Base-by-base conservation (phyloP, 1,139 yeast species). In the Saccharomyces hybrid region DNA sequence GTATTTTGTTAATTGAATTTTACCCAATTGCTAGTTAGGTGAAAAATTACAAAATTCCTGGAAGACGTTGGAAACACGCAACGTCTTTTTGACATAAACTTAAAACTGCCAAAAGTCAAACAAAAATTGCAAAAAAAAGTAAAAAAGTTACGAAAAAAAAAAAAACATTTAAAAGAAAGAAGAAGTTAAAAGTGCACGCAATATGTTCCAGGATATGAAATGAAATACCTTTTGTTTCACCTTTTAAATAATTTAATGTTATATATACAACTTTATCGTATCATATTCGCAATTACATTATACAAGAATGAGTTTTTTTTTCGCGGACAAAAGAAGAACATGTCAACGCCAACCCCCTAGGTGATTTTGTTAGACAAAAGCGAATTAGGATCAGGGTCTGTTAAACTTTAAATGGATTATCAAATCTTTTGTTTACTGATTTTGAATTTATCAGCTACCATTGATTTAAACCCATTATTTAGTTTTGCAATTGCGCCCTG, bases 1-100 rank as follows among this genome's bases (percentile, higher is more conserved):
- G 59, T 77, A 71, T 62, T 77, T 73, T 56, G 59, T 60, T 31
- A 60, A 62, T 32, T 59, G 49, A 48, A 48, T 46, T 25, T n/a
- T 27, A 14, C 7, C 25, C 9, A 29, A 34, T 32, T 5, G 11
- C 44, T 38, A 9, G 8, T 20, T 9, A 38, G 25, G n/a, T 38
- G 13, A 9, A 20, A n/a, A 38, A 20, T 38, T 16, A 38, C n/a
- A 11, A 9, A 9, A 9, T 16, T 38, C 20, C 25, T 20, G 20
- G 25, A 38, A 20, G 6, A 20, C 20, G n/a, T 38, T 38, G n/a
- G 25, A 16, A 16, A 25, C 44, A 16, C 9, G 44, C n/a, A 38
- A 20, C n/a, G 20, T 16, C 20, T 6, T 9, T 38, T 8, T 1
- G 16, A 38, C 11, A 34, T 14, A 14, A 9, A 38, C 44, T 16